Evolutionary conservation across 2,329 filamentous ascomycete genomes (phyloP), one percentile per base, ranked within the genome.

Genomic region (Ascomycota sp.): DNA sequence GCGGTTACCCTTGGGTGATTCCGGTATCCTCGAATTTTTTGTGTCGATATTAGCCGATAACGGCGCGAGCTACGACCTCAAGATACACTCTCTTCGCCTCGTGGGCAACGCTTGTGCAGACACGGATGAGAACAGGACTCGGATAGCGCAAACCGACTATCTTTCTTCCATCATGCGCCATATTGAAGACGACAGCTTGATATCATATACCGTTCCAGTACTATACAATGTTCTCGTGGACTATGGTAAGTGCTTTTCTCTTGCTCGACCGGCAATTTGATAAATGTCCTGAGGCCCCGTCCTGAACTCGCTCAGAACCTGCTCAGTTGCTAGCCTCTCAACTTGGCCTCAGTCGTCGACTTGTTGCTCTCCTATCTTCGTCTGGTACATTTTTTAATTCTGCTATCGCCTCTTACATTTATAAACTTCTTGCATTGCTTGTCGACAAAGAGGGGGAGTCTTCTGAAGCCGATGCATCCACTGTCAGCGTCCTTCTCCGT

Each of bases 31-130:
- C 7, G 54, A 59, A 13, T 66, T 70, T 46, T 68, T 69, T 39
- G 51, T 71, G 11, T 45, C 51, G 8, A 39, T 66, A 9, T 42
- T 70, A 7, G 47, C 48, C 5, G 42, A 44, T 1, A 45, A 55
- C 4, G 48, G 43, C 2, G 36, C 62, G 23, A 46, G 47, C 8
- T 50, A 55, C 21, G 41, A 51, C 1, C 49, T 72, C n/a, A 56
- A 57, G 27, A 51, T 65, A 7, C 69, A 74, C 32, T 48, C 59
- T 7, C 50, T 75, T 11, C 63, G 70, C 17, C 45, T 73, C 13
- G 54, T 69, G 11, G 70, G 69, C 10, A 75, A 75, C 43, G 64
- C 65, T 8, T 73, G 66, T 36, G 70, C 69, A 13, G 69, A 75
- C 37, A 65, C 63, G 37, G 68, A 75, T 41, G 61, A 66, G 35